These are phyloP conservation scores for Didymella glomerata DNA, from an alignment of 2,329 filamentous ascomycete genomes.

Conservation along the genomic window DNA sequence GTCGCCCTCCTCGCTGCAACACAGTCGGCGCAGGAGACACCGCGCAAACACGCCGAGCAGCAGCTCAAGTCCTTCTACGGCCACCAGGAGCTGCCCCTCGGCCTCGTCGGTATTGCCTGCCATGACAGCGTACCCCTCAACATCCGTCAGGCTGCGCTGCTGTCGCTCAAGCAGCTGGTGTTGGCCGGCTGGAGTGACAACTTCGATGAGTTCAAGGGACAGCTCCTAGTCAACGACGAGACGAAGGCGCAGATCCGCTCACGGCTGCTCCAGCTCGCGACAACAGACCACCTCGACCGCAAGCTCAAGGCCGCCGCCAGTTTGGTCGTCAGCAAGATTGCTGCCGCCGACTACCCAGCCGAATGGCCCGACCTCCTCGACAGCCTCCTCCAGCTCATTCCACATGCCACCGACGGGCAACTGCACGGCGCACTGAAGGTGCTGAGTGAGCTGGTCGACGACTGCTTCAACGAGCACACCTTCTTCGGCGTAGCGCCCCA, in stretches of 20 bases:
- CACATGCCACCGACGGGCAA: constrained; percentile 77
- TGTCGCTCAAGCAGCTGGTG: constrained; percentile 83
- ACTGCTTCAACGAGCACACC: constrained; percentile 90
- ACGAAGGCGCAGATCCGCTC: constrained; percentile 77
- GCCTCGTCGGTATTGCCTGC: constrained; percentile 80
- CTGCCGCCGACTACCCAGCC: constrained; percentile 90
- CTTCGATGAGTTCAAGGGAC: constrained; percentile 74
- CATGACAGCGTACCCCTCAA: constrained; percentile 76
- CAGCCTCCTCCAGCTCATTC: constrained; percentile 78
- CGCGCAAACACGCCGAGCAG: constrained; percentile 85
- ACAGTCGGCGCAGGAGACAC: constrained; percentile 76
- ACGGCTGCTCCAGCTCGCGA: constrained; percentile 77
- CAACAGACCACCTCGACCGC: constrained; percentile 76
- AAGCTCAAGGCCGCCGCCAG: constrained; percentile 91
- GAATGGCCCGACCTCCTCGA: constrained; percentile 92
- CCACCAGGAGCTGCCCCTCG: constrained; percentile 76
- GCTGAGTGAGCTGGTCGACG: constrained; percentile 87
- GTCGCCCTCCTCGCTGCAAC: constrained; percentile 87
- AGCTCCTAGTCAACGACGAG: constrained; percentile 73
- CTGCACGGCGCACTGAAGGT: constrained; percentile 90
- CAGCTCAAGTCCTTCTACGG: constrained; percentile 76
- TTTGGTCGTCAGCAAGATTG: constrained; percentile 92
- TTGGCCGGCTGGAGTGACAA: constrained; percentile 82
- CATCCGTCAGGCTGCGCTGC: constrained; percentile 83
- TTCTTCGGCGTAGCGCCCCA: constrained; percentile 91